Percentiles rank a stretch among this genome's conserved stretches.
These are phyloP conservation scores for Backusella psychrophila DNA, from an alignment of 192 early-diverging fungal genomes.

Conservation along the genomic window DNA sequence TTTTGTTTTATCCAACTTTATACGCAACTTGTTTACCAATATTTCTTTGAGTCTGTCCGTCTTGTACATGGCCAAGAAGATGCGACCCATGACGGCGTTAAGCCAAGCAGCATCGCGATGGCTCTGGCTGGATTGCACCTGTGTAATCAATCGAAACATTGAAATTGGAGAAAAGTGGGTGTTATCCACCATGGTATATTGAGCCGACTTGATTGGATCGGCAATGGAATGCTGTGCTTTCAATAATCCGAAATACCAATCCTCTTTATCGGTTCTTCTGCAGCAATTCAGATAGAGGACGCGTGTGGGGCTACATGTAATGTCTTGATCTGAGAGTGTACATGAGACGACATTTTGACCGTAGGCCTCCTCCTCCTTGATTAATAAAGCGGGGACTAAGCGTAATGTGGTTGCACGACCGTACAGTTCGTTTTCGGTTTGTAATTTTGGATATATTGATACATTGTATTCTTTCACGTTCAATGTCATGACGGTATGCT, in stretches of 20 bases:
- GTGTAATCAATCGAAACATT: conserved; percentile 33
- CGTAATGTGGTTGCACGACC: conserved; percentile 57
- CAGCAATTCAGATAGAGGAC: conserved; percentile 59
- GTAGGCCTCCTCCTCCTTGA: not conserved
- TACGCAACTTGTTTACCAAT: conserved; percentile 62
- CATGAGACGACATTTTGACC: conserved; percentile 58
- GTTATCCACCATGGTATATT: conserved; percentile 24
- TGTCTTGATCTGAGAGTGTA: conserved; percentile 42
- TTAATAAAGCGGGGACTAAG: conserved; percentile 27
- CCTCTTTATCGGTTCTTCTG: conserved; percentile 77
- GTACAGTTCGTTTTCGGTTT: conserved; percentile 68
- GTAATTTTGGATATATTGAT: conserved; percentile 64
- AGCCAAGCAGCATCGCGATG: conserved; percentile 66
- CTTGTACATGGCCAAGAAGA: conserved; percentile 71
- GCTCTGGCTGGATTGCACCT: conserved; percentile 53
- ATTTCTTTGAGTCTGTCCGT: conserved; percentile 58
- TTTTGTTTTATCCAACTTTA: conserved; percentile 64
- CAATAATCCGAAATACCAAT: conserved; percentile 85
- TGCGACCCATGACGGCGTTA: conserved; percentile 79
- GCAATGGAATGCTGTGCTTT: conserved; percentile 41
- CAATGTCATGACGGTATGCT: conserved; percentile 48
- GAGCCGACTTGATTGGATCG: conserved; percentile 38
- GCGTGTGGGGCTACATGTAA: conserved; percentile 47
- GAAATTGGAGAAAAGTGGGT: conserved; percentile 40
- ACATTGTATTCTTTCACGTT: conserved; percentile 69